Evolutionary conservation across 768 basidiomycete genomes (phyloP).

Genomic region (Agrocybe praecox): DNA sequence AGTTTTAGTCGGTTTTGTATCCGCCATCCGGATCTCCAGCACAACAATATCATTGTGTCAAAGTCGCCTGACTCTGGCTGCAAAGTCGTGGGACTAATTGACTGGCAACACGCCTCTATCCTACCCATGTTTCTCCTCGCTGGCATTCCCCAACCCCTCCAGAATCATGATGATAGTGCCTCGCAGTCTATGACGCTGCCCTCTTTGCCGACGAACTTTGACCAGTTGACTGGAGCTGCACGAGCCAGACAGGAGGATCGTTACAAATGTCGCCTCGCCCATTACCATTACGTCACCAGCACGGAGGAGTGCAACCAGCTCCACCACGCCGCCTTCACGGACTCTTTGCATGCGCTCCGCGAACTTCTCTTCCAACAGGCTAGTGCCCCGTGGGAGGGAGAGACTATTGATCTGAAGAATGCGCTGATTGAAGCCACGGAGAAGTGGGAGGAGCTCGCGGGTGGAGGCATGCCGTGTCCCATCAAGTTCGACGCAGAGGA

Average conservation of each 20-base stretch:
- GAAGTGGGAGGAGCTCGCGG: conserved; percentile 41
- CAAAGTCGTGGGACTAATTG: conserved; percentile 45
- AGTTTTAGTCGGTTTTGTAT: conserved; percentile 45
- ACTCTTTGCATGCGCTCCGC: conserved; percentile 36
- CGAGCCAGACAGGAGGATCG: conserved; percentile 30
- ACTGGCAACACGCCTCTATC: conserved; percentile 61
- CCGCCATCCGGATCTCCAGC: conserved; percentile 56
- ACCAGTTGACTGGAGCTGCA: conserved; percentile 41
- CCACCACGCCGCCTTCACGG: conserved; percentile 41
- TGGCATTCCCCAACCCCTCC: conserved; percentile 42
- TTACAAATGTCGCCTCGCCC: conserved; percentile 47
- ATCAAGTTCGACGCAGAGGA: conserved; percentile 49
- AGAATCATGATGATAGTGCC: conserved; percentile 48
- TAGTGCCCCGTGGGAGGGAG: conserved; percentile 51
- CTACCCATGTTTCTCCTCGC: conserved; percentile 53
- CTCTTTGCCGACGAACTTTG: conserved; percentile 42
- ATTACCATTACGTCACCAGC: conserved; percentile 49
- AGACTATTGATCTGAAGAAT: conserved; percentile 47
- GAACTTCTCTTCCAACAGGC: conserved; percentile 46
- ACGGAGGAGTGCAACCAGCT: conserved; percentile 46
- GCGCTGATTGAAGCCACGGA: conserved; percentile 46
- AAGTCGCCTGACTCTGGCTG: conserved; percentile 43
- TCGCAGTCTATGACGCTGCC: conserved; percentile 42
- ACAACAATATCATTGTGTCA: conserved; percentile 49
- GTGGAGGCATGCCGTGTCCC: conserved; percentile 39